Evolutionary conservation across 352 stramenopile species (phyloP).

Genomic region (Elongisporangium anandrum): DNA sequence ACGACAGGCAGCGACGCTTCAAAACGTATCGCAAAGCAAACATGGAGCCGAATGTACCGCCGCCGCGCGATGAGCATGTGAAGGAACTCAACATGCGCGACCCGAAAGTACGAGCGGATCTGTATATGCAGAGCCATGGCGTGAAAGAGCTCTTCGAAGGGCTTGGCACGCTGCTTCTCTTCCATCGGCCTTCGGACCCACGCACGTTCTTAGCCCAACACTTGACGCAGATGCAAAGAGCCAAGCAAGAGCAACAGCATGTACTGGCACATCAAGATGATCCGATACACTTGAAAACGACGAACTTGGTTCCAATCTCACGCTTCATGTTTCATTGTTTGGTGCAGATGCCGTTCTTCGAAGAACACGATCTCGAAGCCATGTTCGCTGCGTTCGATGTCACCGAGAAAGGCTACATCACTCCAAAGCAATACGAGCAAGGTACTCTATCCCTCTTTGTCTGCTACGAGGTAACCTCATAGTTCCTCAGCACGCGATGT

Average conservation of each 20-base stretch:
- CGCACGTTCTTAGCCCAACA: conserved; percentile 58
- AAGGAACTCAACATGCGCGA: conserved; percentile 49
- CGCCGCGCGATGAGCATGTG: neutral
- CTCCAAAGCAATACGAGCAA: conserved; percentile 63
- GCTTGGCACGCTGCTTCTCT: conserved; percentile 57
- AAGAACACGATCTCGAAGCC: conserved; percentile 61
- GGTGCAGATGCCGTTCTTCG: conserved; percentile 57
- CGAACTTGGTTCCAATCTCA: neutral
- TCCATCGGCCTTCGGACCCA: conserved; percentile 55
- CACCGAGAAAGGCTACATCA: conserved; percentile 63
- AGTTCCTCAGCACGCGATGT: neutral
- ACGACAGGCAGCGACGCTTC: neutral
- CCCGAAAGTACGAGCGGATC: conserved; percentile 48
- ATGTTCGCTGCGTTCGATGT: conserved; percentile 78
- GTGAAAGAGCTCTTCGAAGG: conserved; percentile 68
- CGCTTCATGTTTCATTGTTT: neutral
- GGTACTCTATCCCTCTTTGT: conserved; percentile 12
- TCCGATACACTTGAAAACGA: no score
- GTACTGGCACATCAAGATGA: conserved; percentile 19
- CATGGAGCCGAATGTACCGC: neutral
- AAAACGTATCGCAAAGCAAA: neutral
- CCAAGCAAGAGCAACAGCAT: conserved; percentile 49
- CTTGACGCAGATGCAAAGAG: conserved; percentile 44
- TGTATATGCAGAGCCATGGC: conserved; percentile 63
- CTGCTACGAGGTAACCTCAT: neutral